Base-by-base conservation (phyloP, 2,329 filamentous ascomycete genomes). In the Cordyceps militaris region DNA sequence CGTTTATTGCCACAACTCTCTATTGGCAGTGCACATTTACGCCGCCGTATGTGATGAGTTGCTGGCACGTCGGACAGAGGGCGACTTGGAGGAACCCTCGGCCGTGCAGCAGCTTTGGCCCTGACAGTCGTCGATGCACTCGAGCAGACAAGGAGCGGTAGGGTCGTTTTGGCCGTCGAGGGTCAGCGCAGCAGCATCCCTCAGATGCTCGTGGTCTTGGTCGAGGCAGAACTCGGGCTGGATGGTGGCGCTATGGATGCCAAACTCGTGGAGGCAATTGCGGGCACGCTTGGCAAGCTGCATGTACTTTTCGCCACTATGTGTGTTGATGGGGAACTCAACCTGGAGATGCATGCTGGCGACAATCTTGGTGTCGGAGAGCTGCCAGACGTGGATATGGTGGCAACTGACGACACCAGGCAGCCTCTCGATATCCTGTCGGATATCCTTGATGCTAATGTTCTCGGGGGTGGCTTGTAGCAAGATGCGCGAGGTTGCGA, bases 321-420 rank as follows among this genome's bases (percentile, higher is more conserved):
- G 84, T 50, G 88, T 89, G 68, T 91, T 87, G 71, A 96, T 91
- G 64, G 92, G 89, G 70, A 96, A 96, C 48, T 86, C 85, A 23
- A 99, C 88, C 70, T 96, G 91, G 46, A 99, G 87, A 69, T 99
- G 94, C 73, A 99, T 83, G 11, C 89, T 94, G 13, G 94, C 93
- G 38, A 99, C 88, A 34, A 96, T 79, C 76, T 97, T 96, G 54
- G 91, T 94, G 69, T 97, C 93, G 16, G 89, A 96, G 34, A 99
- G 82, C 72, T 97, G 93, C 94, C 94, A 99, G 61, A 99, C 91
- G 70, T 99, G 94, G 23, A 99, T 81, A 70, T 99, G 93, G 73
- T 99, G 94, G 68, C 91, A 96, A 69, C 88, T 91, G 61, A 94
- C 78, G 49, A 99, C 88, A 43, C 92, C 92, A 0, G 88, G 87